Percentiles rank a stretch among this genome's conserved stretches.
Conservation (phyloP, 805 yeast species). For the Saccharomycopsis sp. region DNA sequence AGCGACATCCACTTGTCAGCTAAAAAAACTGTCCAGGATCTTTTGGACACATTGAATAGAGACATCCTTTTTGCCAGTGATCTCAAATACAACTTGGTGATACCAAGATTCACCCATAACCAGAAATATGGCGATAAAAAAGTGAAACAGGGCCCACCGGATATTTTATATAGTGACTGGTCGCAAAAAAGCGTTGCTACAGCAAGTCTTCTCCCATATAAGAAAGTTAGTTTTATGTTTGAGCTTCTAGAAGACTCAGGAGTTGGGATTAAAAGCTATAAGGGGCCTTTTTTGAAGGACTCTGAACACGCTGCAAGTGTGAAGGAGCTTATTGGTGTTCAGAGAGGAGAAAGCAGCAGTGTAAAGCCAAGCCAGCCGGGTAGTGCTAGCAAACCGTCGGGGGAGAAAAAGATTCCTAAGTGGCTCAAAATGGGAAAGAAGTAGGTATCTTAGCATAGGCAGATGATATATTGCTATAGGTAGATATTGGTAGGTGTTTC, state of each 20-base stretch:
- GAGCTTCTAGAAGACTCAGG: constrained; percentile 22
- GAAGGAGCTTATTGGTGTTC: constrained; percentile 5
- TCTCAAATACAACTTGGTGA: constrained; percentile 16
- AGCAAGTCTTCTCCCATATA: constrained; percentile 23
- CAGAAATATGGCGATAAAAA: constrained; percentile 9
- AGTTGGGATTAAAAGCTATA: constrained; percentile 15
- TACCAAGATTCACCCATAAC: constrained; percentile 12
- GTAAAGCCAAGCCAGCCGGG: not conserved
- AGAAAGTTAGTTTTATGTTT: constrained; percentile 18
- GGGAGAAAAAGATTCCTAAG: constrained; percentile 27
- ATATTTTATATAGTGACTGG: constrained; percentile 24
- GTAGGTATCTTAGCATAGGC: constrained; percentile 4
- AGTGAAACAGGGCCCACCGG: not conserved
- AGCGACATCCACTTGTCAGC: constrained; percentile 27
- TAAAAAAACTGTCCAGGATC: constrained; percentile 25
- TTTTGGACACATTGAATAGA: constrained; percentile 23
- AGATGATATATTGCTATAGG: too few species aligned
- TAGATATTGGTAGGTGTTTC: too few species aligned
- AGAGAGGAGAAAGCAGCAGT: constrained; percentile 15
- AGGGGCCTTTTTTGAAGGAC: constrained; percentile 24
- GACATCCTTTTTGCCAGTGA: constrained; percentile 22
- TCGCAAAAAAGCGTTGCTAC: constrained; percentile 23
- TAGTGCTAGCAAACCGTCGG: not conserved
- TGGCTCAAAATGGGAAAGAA: constrained; percentile 31
- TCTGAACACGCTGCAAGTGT: constrained; percentile 8